These are phyloP conservation scores for Discostella pseudostelligera DNA, from an alignment of 108 stramenopile species.

Conservation along the genomic window DNA sequence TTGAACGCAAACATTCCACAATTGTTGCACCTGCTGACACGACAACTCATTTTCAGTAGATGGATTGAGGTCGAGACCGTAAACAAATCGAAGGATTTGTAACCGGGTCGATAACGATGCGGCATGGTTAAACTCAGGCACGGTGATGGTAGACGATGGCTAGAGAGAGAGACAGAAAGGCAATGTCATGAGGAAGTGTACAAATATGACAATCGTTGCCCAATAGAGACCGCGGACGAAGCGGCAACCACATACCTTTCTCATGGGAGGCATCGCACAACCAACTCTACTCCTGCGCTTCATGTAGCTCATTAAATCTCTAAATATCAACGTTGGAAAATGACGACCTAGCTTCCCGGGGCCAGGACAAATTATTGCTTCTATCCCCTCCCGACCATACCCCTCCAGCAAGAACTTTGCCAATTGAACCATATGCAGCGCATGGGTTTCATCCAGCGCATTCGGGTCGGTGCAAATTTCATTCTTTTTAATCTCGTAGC, in stretches of 20 bases:
- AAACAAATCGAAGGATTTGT: constrained; percentile 69
- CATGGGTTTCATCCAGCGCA: constrained; percentile 61
- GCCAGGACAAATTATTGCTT: constrained; percentile 36
- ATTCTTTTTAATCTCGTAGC: constrained; percentile 42
- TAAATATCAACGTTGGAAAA: constrained; percentile 60
- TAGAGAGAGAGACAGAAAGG: constrained; percentile 3
- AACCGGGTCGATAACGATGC: constrained; percentile 60
- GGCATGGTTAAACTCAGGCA: constrained; percentile 44
- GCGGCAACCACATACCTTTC: constrained; percentile 38
- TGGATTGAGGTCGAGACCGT: constrained; percentile 49
- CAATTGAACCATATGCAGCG: constrained; percentile 75
- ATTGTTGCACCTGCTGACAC: constrained; percentile 51
- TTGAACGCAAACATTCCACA: constrained; percentile 72
- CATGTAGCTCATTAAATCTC: constrained; percentile 75
- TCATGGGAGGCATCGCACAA: constrained; percentile 17
- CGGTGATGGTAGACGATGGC: constrained; percentile 40
- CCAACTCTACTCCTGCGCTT: constrained; percentile 31
- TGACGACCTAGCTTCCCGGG: constrained; percentile 1
- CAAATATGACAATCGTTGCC: not conserved
- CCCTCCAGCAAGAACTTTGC: constrained; percentile 82
- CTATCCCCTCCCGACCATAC: constrained; percentile 59
- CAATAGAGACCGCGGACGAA: not conserved
- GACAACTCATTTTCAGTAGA: constrained; percentile 46
- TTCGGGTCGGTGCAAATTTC: constrained; percentile 15
- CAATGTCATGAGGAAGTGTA: not conserved